Evolutionary conservation across 148 eudicot genomes (phyloP).

Genomic region (Pouteria glomerata): DNA sequence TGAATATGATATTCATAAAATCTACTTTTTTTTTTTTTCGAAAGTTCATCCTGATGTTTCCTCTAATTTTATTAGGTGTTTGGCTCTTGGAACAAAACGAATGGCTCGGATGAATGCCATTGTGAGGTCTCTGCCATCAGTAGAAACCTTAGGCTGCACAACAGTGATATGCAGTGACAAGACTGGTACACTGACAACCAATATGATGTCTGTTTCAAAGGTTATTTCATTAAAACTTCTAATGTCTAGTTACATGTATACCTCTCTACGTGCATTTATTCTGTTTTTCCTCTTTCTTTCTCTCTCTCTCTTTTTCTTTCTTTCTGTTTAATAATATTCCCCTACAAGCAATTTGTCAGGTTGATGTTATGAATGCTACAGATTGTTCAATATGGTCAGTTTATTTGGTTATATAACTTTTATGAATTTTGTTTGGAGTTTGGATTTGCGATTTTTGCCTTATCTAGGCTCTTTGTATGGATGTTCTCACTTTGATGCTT

Average conservation of each 20-base stretch:
- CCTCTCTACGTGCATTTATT: neutral
- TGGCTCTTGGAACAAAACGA: conserved; percentile 99
- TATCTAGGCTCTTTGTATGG: too few species aligned
- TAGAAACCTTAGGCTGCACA: conserved; percentile 97
- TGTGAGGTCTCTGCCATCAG: conserved; percentile 96
- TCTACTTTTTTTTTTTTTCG: neutral
- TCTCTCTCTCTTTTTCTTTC: too few species aligned
- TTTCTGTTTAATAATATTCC: neutral
- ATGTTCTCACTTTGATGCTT: too few species aligned
- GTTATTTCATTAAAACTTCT: conserved; percentile 23
- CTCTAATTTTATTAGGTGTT: conserved; percentile 46
- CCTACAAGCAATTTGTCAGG: neutral
- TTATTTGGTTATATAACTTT: neutral
- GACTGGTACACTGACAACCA: conserved; percentile 97
- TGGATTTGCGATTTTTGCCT: too few species aligned
- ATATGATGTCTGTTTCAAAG: conserved; percentile 99
- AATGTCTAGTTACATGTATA: neutral
- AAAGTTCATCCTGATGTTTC: neutral
- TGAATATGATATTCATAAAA: neutral
- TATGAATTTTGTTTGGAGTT: too few species aligned
- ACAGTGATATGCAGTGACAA: conserved; percentile 99
- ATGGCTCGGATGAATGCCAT: conserved; percentile 99
- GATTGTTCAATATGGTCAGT: neutral
- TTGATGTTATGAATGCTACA: neutral
- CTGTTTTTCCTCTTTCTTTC: too few species aligned